Percentiles rank a stretch among this genome's conserved stretches.
These are phyloP conservation scores for Neonectria faginata DNA, from an alignment of 2,329 filamentous ascomycete genomes.

Conservation along the genomic window DNA sequence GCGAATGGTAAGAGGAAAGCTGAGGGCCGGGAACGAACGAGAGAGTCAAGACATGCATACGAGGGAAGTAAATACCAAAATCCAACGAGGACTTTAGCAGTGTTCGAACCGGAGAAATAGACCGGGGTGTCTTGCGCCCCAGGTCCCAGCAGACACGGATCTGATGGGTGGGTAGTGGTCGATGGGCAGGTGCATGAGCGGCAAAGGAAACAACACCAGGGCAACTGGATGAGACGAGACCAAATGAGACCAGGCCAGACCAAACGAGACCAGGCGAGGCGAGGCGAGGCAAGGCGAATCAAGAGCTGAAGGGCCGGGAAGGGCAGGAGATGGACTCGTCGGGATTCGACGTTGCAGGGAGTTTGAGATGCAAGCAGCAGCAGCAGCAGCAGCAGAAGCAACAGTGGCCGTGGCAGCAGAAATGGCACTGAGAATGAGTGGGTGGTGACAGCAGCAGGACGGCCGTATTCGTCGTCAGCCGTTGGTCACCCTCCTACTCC, in stretches of 20 bases:
- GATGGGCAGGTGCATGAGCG: constrained; percentile 18
- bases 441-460: constrained; percentile 1
- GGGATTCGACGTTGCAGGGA: constrained; percentile 34
- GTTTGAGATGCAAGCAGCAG: constrained; percentile 21
- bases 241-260: constrained; percentile 27
- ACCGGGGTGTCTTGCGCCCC: constrained; percentile 27
- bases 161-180: constrained; percentile 36
- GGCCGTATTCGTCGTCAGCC: constrained; percentile 23
- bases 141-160: constrained; percentile 36
- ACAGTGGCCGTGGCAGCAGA: constrained; percentile 6
- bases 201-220: constrained; percentile 18
- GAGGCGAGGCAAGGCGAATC: constrained; percentile 5
- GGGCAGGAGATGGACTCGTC: constrained; percentile 10
- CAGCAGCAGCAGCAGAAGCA: neutral
- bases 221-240: constrained; percentile 38
- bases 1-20: constrained; percentile 31
- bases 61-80: constrained; percentile 44
- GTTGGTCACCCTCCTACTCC: constrained; percentile 3
- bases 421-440: constrained; percentile 21
- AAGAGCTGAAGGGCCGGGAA: constrained; percentile 13
- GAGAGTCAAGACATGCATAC: constrained; percentile 36
- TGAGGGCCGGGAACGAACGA: neutral
- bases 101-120: constrained; percentile 29
- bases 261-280: constrained; percentile 12
- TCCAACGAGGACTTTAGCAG: constrained; percentile 25